Base-by-base conservation (phyloP, 2,329 filamentous ascomycete genomes). In the Botrytis paeoniae region DNA sequence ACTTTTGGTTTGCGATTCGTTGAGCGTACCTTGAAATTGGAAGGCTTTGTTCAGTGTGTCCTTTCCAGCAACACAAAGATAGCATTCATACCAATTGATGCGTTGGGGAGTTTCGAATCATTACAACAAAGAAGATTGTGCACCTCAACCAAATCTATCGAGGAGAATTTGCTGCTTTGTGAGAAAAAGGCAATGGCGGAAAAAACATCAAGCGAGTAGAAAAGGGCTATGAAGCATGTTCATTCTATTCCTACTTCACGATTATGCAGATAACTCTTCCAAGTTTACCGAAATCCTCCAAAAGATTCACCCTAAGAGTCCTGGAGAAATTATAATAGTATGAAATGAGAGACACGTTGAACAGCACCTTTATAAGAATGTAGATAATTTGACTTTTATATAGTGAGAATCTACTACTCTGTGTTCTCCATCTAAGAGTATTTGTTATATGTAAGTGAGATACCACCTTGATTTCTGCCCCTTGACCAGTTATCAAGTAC, bases 311-410 rank as follows among this genome's bases (percentile, higher is more conserved):
- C 22, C 12, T 7, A 4, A n/a, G n/a, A n/a, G 25, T n/a, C 48
- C 12, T n/a, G 25, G 25, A 14, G 25, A 51, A 51, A 51, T n/a
- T n/a, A 25, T 1, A 5, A n/a, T 51, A 51, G 25, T 51, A 14
- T n/a, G 25, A 14, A 16, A n/a, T n/a, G 25, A 57, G 22, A 51
- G 6, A 18, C 25, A 57, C 14, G n/a, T 18, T 29, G 14, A 57
- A 65, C 63, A 35, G 22, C 22, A 65, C 20, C 4, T 37, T 35
- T 1, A n/a, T 25, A 18, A 41, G 20, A 41, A 12, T 25, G 37
- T 41, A 69, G 48, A 59, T 57, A 32, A 32, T 57, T 69, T 43
- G 18, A 41, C 48, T 32, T 54, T 57, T 69, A 69, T 69, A 43
- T 57, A 43, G 16, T 57, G 64, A 69, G 65, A 37, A 41, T 48